Conservation (phyloP, 2,329 filamentous ascomycete genomes). For the Elsinoe batatas region DNA sequence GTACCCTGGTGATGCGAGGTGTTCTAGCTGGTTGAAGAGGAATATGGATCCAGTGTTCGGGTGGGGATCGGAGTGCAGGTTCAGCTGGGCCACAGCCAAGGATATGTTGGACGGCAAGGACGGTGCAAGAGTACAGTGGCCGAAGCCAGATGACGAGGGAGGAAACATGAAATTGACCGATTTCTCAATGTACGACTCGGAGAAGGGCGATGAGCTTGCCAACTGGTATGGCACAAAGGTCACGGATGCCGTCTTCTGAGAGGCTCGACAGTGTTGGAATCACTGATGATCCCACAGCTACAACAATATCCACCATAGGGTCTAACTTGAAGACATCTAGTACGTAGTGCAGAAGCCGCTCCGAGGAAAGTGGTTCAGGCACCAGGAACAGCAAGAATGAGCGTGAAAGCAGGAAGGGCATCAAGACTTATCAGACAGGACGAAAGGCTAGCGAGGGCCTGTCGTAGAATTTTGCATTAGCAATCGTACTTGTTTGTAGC, state of each 20-base stretch:
- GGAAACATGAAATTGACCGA: conserved; percentile 61
- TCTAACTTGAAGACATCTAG: no score
- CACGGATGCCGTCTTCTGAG: conserved; percentile 59
- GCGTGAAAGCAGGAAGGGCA: no score
- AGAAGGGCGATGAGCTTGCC: conserved; percentile 55
- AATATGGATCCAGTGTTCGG: conserved; percentile 93
- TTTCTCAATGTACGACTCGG: conserved; percentile 50
- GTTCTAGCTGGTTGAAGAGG: conserved; percentile 66
- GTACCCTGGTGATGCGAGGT: conserved; percentile 80
- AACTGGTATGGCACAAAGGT: conserved; percentile 74
- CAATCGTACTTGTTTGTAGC: not conserved
- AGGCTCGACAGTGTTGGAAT: no score
- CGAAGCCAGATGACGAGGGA: conserved; percentile 59
- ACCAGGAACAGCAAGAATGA: no score
- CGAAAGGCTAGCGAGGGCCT: no score
- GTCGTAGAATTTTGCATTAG: no score
- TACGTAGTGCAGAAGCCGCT: no score
- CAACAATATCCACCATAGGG: no score
- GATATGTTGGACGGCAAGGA: conserved; percentile 78
- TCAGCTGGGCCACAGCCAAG: conserved; percentile 92
- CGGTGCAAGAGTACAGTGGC: conserved; percentile 71
- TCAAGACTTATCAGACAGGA: no score
- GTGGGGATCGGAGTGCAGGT: conserved; percentile 86
- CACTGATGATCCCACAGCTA: no score
- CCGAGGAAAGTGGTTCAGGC: no score